Evolutionary conservation across 2,329 filamentous ascomycete genomes (phyloP), one percentile per base, ranked within the genome.

Genomic region (Stagonosporopsis tanaceti): DNA sequence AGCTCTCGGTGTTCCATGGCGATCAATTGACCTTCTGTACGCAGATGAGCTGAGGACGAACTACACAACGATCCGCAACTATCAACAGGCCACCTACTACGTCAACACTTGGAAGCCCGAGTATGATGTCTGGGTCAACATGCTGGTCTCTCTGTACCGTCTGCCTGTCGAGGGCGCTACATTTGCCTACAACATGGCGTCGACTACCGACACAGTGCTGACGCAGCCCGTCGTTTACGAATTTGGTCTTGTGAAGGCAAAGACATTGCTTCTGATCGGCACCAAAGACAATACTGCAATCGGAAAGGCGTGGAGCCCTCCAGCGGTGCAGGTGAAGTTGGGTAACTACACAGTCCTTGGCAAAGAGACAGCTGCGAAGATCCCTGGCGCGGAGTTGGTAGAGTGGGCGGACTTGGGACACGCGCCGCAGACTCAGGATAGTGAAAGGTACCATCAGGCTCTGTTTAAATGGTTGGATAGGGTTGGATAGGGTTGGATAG

Each of bases 91-190:
- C 1, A 72, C 69, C 17, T 72, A 72, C 39, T 72, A 72, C 46
- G 67, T 67, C 45, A 63, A 62, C 38, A 73, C 77, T 20, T 85
- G 84, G 84, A 69, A 77, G 38, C 65, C 75, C 1, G 73, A 75
- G 9, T 86, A 85, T 70, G 82, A 85, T 60, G 71, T 78, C 12
- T 85, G 83, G 83, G 83, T 84, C 47, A 77, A 79, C 40, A 85
- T 86, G 84, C 77, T 84, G 15, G 76, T 79, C 56, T 79, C 81
- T 53, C 76, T 85, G 47, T 86, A 86, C 72, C 61, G 77, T 50
- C 79, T 82, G 6, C 74, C 76, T 27, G 59, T 78, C 60, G 79
- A 77, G 30, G 66, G 73, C 24, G 39, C 39, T 1, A 70, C 72
- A 32, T 85, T 80, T 57, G 74, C 80, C 15, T 79, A 70, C 50